Percentiles rank a stretch among this genome's conserved stretches.
These are phyloP conservation scores for Amesomyces nigricolor DNA, from an alignment of 2,329 filamentous ascomycete species.

Conservation along the genomic window DNA sequence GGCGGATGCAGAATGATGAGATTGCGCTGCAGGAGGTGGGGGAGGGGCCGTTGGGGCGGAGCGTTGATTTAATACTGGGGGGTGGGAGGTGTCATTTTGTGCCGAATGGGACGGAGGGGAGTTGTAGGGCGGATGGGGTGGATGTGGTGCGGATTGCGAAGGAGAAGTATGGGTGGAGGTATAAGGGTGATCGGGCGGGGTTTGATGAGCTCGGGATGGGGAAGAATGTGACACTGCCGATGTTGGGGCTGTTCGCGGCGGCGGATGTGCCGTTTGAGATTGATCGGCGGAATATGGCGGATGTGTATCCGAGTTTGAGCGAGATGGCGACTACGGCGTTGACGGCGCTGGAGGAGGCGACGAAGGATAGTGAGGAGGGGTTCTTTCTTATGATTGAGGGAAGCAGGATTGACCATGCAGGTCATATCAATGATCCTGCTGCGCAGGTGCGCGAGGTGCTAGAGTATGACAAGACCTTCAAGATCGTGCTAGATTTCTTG, in stretches of 20 bases:
- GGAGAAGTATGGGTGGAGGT: constrained; percentile 71
- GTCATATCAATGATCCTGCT: constrained; percentile 76
- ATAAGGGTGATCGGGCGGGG: constrained; percentile 62
- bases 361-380: constrained; percentile 76
- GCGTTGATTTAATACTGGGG: constrained; percentile 88
- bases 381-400: constrained; percentile 99
- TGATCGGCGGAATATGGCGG: constrained; percentile 72
- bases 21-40: constrained; percentile 93
- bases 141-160: constrained; percentile 70
- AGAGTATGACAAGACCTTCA: constrained; percentile 87
- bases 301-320: constrained; percentile 79
- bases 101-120: constrained; percentile 71
- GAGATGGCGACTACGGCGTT: constrained; percentile 88
- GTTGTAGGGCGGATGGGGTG: constrained; percentile 73
- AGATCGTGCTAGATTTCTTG: constrained; percentile 78
- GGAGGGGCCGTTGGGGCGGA: constrained; percentile 75
- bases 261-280: constrained; percentile 89
- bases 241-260: constrained; percentile 78
- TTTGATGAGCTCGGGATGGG: constrained; percentile 72
- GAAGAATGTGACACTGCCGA: constrained; percentile 64
- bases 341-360: constrained; percentile 72
- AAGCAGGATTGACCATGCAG: constrained; percentile 91
- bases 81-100: constrained; percentile 92
- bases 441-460: constrained; percentile 87
- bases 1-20: constrained; percentile 74